Evolutionary conservation across 495 filamentous ascomycete genomes (phyloP).

Genomic region (Neurospora sp.): DNA sequence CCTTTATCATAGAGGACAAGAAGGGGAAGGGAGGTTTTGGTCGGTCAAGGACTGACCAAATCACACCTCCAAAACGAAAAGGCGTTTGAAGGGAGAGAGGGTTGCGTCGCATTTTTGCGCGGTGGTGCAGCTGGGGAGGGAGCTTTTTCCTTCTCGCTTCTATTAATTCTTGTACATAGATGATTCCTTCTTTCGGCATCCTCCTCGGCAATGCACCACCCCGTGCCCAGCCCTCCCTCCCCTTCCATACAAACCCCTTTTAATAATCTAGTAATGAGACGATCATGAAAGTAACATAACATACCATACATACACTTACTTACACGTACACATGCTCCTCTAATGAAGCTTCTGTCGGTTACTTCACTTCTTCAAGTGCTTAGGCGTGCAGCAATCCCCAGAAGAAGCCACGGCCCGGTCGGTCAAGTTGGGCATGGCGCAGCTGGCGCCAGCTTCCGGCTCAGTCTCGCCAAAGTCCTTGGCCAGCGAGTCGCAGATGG

Average conservation of each 20-base stretch:
- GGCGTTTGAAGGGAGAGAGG: neutral
- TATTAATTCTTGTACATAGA: conserved; percentile 1
- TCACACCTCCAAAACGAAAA: neutral
- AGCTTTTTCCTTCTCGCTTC: neutral
- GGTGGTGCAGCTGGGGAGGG: neutral
- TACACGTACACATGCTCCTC: neutral
- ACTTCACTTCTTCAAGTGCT: conserved; percentile 6
- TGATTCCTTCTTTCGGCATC: neutral
- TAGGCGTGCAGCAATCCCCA: conserved; percentile 40
- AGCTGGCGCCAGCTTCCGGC: neutral
- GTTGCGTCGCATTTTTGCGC: neutral
- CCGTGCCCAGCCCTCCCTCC: neutral
- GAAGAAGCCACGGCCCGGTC: conserved; percentile 26
- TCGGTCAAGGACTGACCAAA: neutral
- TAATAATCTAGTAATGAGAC: conserved; percentile 7
- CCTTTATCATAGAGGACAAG: neutral
- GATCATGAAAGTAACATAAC: neutral
- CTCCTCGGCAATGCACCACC: neutral
- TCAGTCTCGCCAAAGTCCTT: conserved; percentile 38
- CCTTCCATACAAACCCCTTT: neutral
- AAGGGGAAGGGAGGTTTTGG: neutral
- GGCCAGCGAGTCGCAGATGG: conserved; percentile 54
- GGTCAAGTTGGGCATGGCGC: conserved; percentile 18
- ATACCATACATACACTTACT: neutral
- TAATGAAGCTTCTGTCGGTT: neutral